Base-by-base conservation (phyloP, 2,329 filamentous ascomycete species). In the Phaeophleospora eucalypticola region DNA sequence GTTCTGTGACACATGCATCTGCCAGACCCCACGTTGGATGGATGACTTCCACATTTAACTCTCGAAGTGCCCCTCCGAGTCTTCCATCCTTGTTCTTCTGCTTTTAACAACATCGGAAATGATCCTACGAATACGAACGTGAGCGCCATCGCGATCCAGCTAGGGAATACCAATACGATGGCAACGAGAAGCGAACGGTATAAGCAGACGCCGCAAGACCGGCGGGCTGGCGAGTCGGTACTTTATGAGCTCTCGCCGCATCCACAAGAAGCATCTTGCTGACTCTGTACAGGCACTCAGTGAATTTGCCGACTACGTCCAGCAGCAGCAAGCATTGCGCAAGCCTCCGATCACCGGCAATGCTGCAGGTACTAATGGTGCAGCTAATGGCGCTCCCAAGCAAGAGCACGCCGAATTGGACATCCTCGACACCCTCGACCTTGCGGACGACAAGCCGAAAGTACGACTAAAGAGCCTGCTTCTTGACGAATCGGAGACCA, bases 221-320 rank as follows among this genome's bases (percentile, higher is more conserved):
- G 86, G 68, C 84, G 88, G 58, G 89, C 87, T 71, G 89, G 89
- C 58, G 90, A 96, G 72, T 82, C 87, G 51, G 88, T 91, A 79
- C 51, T 79, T 60, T 10, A 7, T 32, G 17, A 36, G n/a, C 24
- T 36, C 20, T 18, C 32, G 4, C 8, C 9, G 34, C 44, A 36
- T 9, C 17, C 24, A 36, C 20, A 43, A 9, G 19, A 19, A 24
- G 21, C 32, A 12, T 21, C n/a, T 18, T 32, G 27, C 24, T 33
- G 16, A 41, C 40, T 57, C 20, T 10, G 17, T 18, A 9, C 51
- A 83, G 80, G 90, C 91, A 10, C 78, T 98, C 46, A 93, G 87
- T 73, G 93, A 97, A 61, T 98, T 98, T 66, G 89, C 90, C 68
- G 93, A 98, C 63, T 97, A 96, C 63, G 93, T 96, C 56, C 89